These are phyloP conservation scores for Hyphodiscus hymeniophilus DNA, from an alignment of 495 filamentous ascomycete genomes.

Conservation along the genomic window DNA sequence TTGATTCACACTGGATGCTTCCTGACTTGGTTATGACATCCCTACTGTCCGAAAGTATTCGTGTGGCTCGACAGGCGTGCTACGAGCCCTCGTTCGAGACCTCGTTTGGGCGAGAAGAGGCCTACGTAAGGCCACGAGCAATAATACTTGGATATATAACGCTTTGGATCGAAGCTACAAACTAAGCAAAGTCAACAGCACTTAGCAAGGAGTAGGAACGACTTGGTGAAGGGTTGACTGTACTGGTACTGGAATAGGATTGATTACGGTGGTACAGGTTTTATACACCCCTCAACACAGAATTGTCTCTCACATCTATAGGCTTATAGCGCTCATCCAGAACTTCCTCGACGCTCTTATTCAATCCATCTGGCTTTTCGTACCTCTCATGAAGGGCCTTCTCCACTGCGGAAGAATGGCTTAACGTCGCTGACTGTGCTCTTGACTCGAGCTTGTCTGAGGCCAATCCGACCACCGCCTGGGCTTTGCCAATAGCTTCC, in stretches of 20 bases:
- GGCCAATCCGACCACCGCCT: conserved; percentile 23
- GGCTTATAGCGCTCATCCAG: conserved; percentile 40
- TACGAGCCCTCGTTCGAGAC: too few relatives aligned
- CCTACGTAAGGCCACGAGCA: too few relatives aligned
- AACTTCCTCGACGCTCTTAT: conserved; percentile 34
- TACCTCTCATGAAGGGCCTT: conserved; percentile 39
- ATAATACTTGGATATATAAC: too few relatives aligned
- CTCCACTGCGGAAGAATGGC: conserved; percentile 29
- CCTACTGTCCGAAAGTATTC: too few relatives aligned
- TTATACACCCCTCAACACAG: conserved; percentile 27
- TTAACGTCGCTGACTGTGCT: conserved; percentile 10
- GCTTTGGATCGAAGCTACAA: too few relatives aligned
- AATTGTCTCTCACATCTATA: conserved; percentile 31
- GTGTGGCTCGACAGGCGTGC: too few relatives aligned
- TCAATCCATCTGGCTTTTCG: conserved; percentile 25
- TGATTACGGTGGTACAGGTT: not conserved
- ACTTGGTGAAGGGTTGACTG: too few relatives aligned
- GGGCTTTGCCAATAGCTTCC: conserved; percentile 24
- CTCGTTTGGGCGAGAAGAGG: too few relatives aligned
- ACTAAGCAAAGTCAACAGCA: too few relatives aligned
- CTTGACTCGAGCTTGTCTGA: conserved; percentile 23
- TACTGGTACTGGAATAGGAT: not conserved
- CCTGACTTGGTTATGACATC: too few relatives aligned
- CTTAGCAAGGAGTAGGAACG: too few relatives aligned
- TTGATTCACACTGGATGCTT: too few relatives aligned